A percentile compares a stretch with the other conserved stretches of the same genome.
phyloP scores from a whole-genome alignment of 129 eudicot species.

The Flaveria robusta region DNA sequence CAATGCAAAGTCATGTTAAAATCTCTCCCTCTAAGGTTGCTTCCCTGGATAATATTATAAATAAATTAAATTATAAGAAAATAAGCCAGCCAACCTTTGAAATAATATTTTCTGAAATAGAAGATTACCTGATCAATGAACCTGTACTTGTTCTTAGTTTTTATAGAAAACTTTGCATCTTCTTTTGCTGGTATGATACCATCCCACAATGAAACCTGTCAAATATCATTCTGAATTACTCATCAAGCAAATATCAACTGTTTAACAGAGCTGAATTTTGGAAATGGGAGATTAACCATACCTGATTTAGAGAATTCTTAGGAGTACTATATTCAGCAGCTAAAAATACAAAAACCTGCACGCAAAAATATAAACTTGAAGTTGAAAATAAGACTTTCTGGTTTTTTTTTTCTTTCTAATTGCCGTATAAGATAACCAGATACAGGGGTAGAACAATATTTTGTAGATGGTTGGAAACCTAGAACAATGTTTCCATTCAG shows the following conservation, averaged over 20 bases:
- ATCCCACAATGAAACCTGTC: slow-evolving; percentile 88
- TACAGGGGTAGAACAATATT: neutral
- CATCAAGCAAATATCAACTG: neutral
- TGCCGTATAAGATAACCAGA: neutral
- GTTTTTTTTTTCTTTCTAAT: neutral
- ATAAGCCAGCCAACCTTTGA: neutral
- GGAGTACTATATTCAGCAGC: slow-evolving; percentile 99
- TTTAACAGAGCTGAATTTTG: neutral
- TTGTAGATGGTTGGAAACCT: neutral
- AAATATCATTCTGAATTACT: slow-evolving; percentile 6
- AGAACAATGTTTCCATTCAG: neutral
- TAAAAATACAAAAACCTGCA: slow-evolving; percentile 93
- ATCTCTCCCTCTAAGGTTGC: slow-evolving; percentile 79
- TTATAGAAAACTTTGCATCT: slow-evolving; percentile 64
- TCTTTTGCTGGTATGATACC: slow-evolving; percentile 72
- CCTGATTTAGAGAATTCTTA: slow-evolving; percentile 84
- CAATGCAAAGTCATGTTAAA: slow-evolving; percentile 88
- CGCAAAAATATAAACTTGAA: slow-evolving; percentile 1
- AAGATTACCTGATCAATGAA: slow-evolving; percentile 80
- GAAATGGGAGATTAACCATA: slow-evolving; percentile 15
- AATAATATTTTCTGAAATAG: neutral
- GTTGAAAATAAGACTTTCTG: neutral
- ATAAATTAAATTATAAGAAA: neutral
- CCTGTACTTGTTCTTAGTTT: slow-evolving; percentile 75
- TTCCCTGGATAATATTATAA: slow-evolving; percentile 46